Conservation (phyloP, 2,329 filamentous ascomycete genomes). For the Lasiodiplodia hormozganensis region DNA sequence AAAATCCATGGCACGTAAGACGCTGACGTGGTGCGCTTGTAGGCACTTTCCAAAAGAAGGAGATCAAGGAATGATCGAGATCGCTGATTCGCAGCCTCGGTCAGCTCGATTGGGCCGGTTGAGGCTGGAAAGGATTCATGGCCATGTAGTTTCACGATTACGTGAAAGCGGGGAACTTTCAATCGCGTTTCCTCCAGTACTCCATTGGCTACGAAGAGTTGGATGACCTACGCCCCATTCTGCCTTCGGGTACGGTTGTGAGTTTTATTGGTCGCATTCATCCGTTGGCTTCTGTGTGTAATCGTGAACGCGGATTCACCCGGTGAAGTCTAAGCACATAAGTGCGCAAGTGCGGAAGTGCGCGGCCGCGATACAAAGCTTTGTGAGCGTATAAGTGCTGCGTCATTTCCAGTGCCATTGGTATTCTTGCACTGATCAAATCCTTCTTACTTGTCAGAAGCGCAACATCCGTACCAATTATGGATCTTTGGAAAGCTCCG, state of each 20-base stretch:
- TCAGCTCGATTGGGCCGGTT: not conserved
- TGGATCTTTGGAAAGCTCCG: too few relatives aligned
- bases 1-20: not conserved
- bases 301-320: too few relatives aligned
- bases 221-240: too few relatives aligned
- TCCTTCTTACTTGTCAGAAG: too few relatives aligned
- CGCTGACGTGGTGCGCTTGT: not conserved
- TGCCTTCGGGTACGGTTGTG: too few relatives aligned
- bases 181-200: too few relatives aligned
- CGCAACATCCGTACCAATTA: not conserved
- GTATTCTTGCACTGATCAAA: too few relatives aligned
- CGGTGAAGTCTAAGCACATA: not conserved
- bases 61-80: constrained; percentile 32
- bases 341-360: not conserved
- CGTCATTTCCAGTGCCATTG: too few relatives aligned
- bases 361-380: not conserved
- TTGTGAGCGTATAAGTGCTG: too few relatives aligned
- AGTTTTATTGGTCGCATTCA: too few relatives aligned
- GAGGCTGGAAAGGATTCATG: not conserved
- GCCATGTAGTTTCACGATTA: not conserved
- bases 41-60: constrained; percentile 31
- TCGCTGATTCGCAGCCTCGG: not conserved
- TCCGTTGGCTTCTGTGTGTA: not conserved
- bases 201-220: too few relatives aligned
- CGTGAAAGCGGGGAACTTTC: not conserved